These are phyloP conservation scores for Geranium incanum DNA, from an alignment of 441 rosid genomes.

Conservation along the genomic window DNA sequence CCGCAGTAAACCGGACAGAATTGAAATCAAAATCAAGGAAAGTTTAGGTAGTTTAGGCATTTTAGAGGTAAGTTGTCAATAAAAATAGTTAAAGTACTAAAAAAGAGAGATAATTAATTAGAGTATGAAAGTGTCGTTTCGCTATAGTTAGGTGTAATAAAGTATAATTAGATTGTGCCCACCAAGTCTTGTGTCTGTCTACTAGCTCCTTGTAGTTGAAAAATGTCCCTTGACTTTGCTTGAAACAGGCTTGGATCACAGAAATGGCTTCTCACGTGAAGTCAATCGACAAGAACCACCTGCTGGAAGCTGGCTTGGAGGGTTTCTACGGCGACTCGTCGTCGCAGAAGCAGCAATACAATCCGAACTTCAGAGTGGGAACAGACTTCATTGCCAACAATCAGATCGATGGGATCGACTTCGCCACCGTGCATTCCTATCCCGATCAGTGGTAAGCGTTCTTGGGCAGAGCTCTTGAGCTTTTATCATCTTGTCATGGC, in stretches of 20 bases:
- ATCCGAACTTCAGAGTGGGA: constrained; percentile 47
- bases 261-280: constrained; percentile 68
- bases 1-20: too few species aligned
- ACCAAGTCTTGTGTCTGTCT: too few species aligned
- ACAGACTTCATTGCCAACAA: constrained; percentile 63
- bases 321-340: constrained; percentile 60
- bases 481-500: background rate
- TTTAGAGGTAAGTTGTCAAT: too few species aligned
- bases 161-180: too few species aligned
- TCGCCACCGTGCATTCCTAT: constrained; percentile 58
- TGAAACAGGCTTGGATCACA: constrained; percentile 50
- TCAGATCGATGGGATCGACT: constrained; percentile 50
- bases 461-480: background rate
- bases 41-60: too few species aligned
- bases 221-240: background rate
- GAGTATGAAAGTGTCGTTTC: too few species aligned
- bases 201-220: too few species aligned
- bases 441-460: constrained; percentile 61
- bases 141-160: too few species aligned
- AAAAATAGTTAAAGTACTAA: too few species aligned
- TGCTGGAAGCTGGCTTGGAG: constrained; percentile 64
- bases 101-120: too few species aligned
- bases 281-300: constrained; percentile 53
- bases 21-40: too few species aligned
- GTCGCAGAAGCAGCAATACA: constrained; percentile 41